Evolutionary conservation across 257 asterid genomes (phyloP), one percentile per base, ranked within the genome.

Genomic region (Paulownia fortunei): DNA sequence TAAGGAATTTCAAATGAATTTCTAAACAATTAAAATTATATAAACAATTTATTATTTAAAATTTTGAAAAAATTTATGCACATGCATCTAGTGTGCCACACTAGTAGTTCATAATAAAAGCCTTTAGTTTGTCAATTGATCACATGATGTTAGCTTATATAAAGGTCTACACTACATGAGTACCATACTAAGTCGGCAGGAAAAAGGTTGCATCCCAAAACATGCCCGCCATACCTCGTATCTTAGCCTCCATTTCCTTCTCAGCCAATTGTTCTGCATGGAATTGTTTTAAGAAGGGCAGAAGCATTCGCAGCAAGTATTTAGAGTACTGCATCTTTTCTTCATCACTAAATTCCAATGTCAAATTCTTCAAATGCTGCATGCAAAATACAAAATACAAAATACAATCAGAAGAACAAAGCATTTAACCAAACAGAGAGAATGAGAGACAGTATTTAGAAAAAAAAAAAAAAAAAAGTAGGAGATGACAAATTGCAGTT

Each of bases 231-330:
- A 34, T 82, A 90, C 99, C 96, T 84, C 74, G 86, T 61, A 85
- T 83, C 76, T 83, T 88, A 52, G 96, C 95, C 85, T 93, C 99
- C 8, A 77, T 79, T 66, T 82, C 89, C 82, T 79, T 90, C 87
- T 95, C 99, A 69, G 7, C 75, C 74, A 75, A 60, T 87, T 95
- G 99, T 75, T 87, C 89, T 12, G 74, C 85, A 52, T 87, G 80
- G 66, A 90, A 76, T 81, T 80, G 81, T 78, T 80, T 88, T 80
- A 93, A 72, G 77, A 85, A 94, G 44, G 99, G 99, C 72, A 91
- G 88, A 81, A 95, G 99, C 64, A 59, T 39, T 47, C 10, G 77
- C 66, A 95, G 77, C 39, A 90, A 87, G 81, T 90, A 88, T 72
- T 83, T 85, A 44, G 97, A 86, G 83, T 87, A 76, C 73, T 60